phyloP scores from a whole-genome alignment of 306 rosid species.

The Astragalus glycyphyllos region DNA sequence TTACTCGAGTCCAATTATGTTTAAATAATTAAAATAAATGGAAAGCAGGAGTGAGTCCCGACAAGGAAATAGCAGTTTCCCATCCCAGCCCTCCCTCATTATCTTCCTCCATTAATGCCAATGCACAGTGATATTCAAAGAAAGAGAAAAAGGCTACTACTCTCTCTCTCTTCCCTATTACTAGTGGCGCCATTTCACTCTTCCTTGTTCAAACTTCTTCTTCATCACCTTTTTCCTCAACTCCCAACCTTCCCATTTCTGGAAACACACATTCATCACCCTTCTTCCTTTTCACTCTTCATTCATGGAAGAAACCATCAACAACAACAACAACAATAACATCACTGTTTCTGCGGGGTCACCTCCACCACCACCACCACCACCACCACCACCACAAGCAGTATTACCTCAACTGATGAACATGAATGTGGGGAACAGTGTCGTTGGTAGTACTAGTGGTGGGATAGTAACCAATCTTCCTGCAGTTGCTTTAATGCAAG shows the following conservation, averaged over 20 bases:
- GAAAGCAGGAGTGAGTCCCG: constrained; percentile 52
- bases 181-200: constrained; percentile 80
- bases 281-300: background rate
- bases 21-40: constrained; percentile 7
- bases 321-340: constrained; percentile 29
- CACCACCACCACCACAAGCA: constrained; percentile 43
- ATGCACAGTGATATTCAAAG: constrained; percentile 11
- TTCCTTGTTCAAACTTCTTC: constrained; percentile 53
- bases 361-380: constrained; percentile 37
- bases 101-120: constrained; percentile 73
- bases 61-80: constrained; percentile 55
- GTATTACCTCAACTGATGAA: constrained; percentile 33
- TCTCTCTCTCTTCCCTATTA: background rate
- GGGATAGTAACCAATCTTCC: background rate
- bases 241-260: constrained; percentile 32
- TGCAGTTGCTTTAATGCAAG: background rate
- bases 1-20: too few species aligned
- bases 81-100: constrained; percentile 49
- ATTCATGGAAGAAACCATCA: constrained; percentile 62
- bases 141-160: constrained; percentile 27
- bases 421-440: constrained; percentile 17
- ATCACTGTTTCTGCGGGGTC: constrained; percentile 46
- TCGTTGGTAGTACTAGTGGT: background rate
- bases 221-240: constrained; percentile 28
- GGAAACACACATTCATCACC: background rate